phyloP scores from a whole-genome alignment of 306 rosid species.

The Vigna reflexopilosa region DNA sequence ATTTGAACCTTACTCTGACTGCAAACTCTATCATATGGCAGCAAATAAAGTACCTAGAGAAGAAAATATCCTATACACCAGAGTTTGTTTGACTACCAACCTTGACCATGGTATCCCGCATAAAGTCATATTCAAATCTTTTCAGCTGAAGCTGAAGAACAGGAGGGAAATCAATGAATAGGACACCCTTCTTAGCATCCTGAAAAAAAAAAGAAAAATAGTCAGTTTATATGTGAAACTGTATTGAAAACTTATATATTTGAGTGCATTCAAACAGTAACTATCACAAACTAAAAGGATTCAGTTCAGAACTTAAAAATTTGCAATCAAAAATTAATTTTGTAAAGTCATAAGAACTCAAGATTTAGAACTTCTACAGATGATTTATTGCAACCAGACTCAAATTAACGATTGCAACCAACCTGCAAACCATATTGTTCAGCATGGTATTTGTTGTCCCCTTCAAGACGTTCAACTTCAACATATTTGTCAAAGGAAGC shows the following conservation, averaged over 20 bases:
- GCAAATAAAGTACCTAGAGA: conserved; percentile 25
- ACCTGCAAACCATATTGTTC: conserved; percentile 98
- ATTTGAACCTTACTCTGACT: conserved; percentile 30
- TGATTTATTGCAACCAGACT: neutral
- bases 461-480: conserved; percentile 98
- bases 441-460: conserved; percentile 96
- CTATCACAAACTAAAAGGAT: conserved; percentile 27
- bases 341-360: neutral
- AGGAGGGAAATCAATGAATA: conserved; percentile 96
- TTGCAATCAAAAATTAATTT: conserved; percentile 40
- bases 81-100: conserved; percentile 54
- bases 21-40: conserved; percentile 6
- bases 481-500: conserved; percentile 98
- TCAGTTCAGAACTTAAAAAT: conserved; percentile 16
- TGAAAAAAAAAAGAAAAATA: conserved; percentile 55
- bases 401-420: conserved; percentile 44
- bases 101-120: conserved; percentile 99
- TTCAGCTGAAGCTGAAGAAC: conserved; percentile 99
- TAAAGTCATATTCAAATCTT: conserved; percentile 96
- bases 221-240: conserved; percentile 21
- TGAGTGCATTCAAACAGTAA: conserved; percentile 25
- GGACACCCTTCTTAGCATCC: conserved; percentile 98
- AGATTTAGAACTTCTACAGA: neutral
- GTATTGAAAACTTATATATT: neutral
- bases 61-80: conserved; percentile 27